Conservation (phyloP, 2,329 filamentous ascomycete species). For the Cercospora sp. region DNA sequence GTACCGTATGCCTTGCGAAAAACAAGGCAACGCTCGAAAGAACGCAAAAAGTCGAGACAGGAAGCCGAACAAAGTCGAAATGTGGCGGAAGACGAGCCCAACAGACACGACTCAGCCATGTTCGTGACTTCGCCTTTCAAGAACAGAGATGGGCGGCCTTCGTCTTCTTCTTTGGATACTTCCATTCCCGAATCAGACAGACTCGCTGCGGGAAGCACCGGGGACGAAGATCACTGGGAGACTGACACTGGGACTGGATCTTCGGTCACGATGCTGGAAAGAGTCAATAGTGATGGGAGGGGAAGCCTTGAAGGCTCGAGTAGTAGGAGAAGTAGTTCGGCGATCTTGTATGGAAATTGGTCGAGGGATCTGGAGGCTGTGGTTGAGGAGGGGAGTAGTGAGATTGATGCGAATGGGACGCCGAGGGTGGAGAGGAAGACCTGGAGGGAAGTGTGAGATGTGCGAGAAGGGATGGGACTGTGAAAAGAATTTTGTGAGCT, state of each 20-base stretch:
- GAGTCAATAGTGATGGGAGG: background rate
- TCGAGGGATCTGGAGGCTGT: background rate
- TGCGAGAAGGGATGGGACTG: background rate
- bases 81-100: background rate
- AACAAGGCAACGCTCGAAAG: background rate
- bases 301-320: background rate
- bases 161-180: background rate
- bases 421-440: background rate
- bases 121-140: background rate
- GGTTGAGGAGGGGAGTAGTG: background rate
- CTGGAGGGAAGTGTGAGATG: background rate
- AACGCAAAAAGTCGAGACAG: background rate
- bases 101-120: background rate
- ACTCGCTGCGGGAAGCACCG: background rate
- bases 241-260: background rate
- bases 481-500: too few species aligned
- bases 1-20: background rate
- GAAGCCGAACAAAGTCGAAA: background rate
- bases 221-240: background rate
- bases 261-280: background rate
- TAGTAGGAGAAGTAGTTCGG: background rate
- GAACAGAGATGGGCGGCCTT: background rate
- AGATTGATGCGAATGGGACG: background rate
- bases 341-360: background rate
- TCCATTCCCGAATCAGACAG: background rate